phyloP scores from a whole-genome alignment of 1,284 basidiomycete genomes.

The Cutaneotrichosporon sp. region DNA sequence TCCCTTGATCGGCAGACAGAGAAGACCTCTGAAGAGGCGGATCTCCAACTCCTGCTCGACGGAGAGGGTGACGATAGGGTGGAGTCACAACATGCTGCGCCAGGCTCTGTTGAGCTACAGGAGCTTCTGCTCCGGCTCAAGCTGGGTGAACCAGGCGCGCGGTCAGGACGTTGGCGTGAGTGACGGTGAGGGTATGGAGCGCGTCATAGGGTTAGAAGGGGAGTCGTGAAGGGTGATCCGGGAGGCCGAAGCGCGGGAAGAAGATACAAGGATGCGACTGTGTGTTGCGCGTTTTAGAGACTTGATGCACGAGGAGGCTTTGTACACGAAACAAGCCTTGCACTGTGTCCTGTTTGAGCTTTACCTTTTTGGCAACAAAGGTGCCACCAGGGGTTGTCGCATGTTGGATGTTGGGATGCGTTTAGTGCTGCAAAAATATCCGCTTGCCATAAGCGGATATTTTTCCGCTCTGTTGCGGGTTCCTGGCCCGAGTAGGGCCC shows the following conservation, averaged over 20 bases:
- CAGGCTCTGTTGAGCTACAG: conserved; percentile 25
- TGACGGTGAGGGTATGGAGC: not conserved
- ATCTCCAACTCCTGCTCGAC: conserved; percentile 33
- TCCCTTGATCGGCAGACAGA: conserved; percentile 9
- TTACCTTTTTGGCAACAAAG: too few species aligned
- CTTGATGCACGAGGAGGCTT: not conserved
- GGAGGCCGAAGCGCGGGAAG: not conserved
- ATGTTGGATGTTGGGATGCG: not conserved
- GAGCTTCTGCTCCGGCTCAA: conserved; percentile 33
- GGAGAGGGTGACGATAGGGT: conserved; percentile 24
- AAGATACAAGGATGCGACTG: not conserved
- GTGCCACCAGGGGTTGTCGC: not conserved
- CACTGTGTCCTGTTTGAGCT: not conserved
- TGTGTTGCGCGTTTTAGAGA: not conserved
- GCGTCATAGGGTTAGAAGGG: not conserved
- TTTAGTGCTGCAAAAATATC: not conserved
- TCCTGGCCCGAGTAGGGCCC: conserved; percentile 8
- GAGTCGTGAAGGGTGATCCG: not conserved
- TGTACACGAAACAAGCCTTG: not conserved
- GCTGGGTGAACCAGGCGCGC: conserved; percentile 11
- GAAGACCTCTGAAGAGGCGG: conserved; percentile 19
- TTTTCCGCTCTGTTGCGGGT: not conserved
- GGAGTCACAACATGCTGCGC: not conserved
- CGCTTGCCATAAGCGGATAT: not conserved
- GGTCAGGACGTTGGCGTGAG: not conserved